Conservation (phyloP, 2,329 filamentous ascomycete genomes). For the Curvularia sp. region DNA sequence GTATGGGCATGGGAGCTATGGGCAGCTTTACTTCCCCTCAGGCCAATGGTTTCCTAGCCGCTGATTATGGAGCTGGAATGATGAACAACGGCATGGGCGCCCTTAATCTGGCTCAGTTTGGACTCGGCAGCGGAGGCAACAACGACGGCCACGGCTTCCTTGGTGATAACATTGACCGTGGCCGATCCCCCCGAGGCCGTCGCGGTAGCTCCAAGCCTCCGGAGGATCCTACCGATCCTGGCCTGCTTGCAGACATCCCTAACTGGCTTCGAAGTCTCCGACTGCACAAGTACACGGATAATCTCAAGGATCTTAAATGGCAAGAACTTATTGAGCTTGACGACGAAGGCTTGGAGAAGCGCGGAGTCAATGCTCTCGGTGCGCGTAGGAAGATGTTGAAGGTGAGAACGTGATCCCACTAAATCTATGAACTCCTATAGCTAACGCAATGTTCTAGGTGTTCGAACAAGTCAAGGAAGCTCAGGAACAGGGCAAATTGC, state of each 20-base stretch:
- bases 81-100: conserved; percentile 75
- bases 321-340: conserved; percentile 89
- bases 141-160: conserved; percentile 76
- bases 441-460: conserved; percentile 63
- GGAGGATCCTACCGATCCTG: conserved; percentile 93
- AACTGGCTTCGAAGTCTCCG: conserved; percentile 93
- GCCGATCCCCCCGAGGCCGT: conserved; percentile 88
- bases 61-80: conserved; percentile 78
- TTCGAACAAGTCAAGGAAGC: conserved; percentile 90
- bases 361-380: conserved; percentile 92
- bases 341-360: conserved; percentile 89
- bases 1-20: conserved; percentile 64
- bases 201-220: conserved; percentile 96
- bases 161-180: conserved; percentile 88
- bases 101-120: conserved; percentile 75
- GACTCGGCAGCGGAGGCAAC: conserved; percentile 56
- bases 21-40: conserved; percentile 81
- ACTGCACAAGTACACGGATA: conserved; percentile 98
- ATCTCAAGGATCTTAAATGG: conserved; percentile 97
- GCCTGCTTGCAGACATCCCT: conserved; percentile 90
- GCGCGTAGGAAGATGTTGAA: conserved; percentile 98
- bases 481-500: conserved; percentile 53
- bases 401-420: conserved; percentile 58
- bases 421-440: not conserved
- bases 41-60: conserved; percentile 91